These are phyloP conservation scores for Phaeotremella skinneri DNA, from an alignment of 768 basidiomycete species.

Conservation along the genomic window DNA sequence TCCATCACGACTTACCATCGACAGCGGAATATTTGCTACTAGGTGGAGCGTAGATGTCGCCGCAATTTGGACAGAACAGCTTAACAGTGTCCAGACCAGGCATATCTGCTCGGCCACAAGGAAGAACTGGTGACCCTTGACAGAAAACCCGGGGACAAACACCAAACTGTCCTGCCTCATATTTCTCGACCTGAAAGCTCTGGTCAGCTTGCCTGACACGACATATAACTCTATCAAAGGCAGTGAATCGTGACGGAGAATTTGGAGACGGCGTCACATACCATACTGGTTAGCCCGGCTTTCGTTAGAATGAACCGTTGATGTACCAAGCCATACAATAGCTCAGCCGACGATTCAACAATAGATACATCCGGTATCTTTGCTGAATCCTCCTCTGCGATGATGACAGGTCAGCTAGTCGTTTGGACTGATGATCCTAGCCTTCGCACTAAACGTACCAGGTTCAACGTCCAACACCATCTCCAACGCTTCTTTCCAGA, in stretches of 20 bases:
- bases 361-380: constrained; percentile 99
- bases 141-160: constrained; percentile 95
- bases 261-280: constrained; percentile 50
- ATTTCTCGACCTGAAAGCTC: constrained; percentile 92
- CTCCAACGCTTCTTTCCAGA: constrained; percentile 99
- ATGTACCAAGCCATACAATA: constrained; percentile 95
- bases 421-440: neutral
- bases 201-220: neutral
- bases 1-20: constrained; percentile 78
- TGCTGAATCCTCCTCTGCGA: constrained; percentile 70
- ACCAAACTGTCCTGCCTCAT: constrained; percentile 86
- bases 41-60: constrained; percentile 92
- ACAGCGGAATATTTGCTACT: constrained; percentile 93
- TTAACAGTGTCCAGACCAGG: constrained; percentile 97
- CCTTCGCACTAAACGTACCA: constrained; percentile 59
- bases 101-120: constrained; percentile 91
- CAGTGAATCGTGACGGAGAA: constrained; percentile 8
- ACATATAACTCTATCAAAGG: neutral
- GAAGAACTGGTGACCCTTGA: constrained; percentile 79
- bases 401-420: neutral
- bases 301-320: constrained; percentile 96
- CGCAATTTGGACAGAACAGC: constrained; percentile 95
- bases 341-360: constrained; percentile 94
- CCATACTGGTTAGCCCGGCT: constrained; percentile 91
- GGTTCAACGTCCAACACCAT: constrained; percentile 99